A percentile compares a stretch with the other conserved stretches of the same genome.
Conservation (phyloP, 768 basidiomycete genomes). For the Lentinula guzmanii region DNA sequence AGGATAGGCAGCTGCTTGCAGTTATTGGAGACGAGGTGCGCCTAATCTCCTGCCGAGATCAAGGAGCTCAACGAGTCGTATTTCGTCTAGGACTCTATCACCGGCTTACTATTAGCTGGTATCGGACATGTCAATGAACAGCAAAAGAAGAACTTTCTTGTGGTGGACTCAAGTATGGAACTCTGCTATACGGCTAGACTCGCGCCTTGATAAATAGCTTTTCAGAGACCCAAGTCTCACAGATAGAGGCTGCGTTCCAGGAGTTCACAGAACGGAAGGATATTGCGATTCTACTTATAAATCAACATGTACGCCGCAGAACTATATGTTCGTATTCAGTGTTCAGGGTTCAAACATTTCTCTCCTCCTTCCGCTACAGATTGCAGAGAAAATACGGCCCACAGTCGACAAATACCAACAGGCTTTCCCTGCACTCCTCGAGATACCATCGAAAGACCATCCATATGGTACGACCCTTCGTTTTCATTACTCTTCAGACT, state of each 20-base stretch:
- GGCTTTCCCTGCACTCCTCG: conserved; percentile 93
- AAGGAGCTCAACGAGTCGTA: conserved; percentile 9
- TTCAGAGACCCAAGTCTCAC: conserved; percentile 83
- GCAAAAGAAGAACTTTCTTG: conserved; percentile 96
- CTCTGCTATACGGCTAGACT: not conserved
- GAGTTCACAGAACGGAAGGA: conserved; percentile 94
- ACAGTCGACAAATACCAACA: conserved; percentile 93
- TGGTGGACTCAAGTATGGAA: conserved; percentile 83
- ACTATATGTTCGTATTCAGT: not conserved
- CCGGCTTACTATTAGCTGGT: conserved; percentile 91
- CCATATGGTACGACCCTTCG: conserved; percentile 71
- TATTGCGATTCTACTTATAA: conserved; percentile 94
- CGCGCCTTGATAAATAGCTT: not conserved
- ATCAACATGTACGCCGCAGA: conserved; percentile 79
- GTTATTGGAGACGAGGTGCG: conserved; percentile 96
- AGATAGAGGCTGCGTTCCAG: conserved; percentile 88
- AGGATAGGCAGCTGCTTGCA: conserved; percentile 84
- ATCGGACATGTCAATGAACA: conserved; percentile 87
- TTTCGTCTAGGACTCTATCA: conserved; percentile 81
- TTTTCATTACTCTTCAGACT: not conserved
- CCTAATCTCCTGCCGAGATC: not conserved
- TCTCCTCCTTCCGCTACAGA: conserved; percentile 36
- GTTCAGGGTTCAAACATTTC: not conserved
- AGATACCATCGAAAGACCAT: conserved; percentile 98
- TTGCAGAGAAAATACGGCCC: conserved; percentile 95